These are phyloP conservation scores for Hericium coralloides DNA, from an alignment of 768 basidiomycete genomes.

Conservation along the genomic window DNA sequence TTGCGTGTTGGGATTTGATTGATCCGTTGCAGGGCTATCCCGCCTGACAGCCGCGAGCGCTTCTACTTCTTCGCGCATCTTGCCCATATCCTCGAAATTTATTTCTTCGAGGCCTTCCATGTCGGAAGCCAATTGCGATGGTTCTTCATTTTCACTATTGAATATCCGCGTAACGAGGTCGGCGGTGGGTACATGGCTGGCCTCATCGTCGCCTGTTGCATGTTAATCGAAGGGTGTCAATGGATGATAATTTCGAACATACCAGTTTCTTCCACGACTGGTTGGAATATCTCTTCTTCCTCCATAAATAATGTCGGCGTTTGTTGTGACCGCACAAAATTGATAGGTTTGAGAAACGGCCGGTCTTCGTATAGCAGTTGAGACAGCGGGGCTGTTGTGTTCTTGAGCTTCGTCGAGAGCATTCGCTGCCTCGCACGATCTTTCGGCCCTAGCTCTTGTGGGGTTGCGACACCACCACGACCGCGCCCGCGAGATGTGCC, in stretches of 20 bases:
- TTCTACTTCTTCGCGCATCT: conserved; percentile 35
- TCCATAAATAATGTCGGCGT: conserved; percentile 42
- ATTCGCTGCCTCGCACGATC: conserved; percentile 19
- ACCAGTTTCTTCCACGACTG: conserved; percentile 46
- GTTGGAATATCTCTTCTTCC: conserved; percentile 54
- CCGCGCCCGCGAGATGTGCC: conserved; percentile 1
- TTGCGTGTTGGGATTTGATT: background rate
- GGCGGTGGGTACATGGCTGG: conserved; percentile 60
- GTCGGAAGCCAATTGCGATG: conserved; percentile 7
- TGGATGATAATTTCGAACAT: conserved; percentile 10
- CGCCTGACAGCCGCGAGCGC: conserved; percentile 13
- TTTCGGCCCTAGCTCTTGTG: conserved; percentile 7
- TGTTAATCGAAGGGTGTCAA: background rate
- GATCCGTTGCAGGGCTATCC: background rate
- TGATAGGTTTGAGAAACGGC: conserved; percentile 56
- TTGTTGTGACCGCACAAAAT: conserved; percentile 53
- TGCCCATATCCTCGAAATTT: conserved; percentile 55
- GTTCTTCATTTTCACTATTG: conserved; percentile 23
- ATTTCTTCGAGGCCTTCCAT: conserved; percentile 27
- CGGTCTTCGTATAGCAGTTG: conserved; percentile 46
- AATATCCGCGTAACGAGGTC: conserved; percentile 60
- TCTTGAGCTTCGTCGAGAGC: conserved; percentile 21
- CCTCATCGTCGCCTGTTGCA: conserved; percentile 35
- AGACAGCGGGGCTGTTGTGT: conserved; percentile 45
- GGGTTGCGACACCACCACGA: background rate